Percentiles rank a stretch among this genome's conserved stretches.
Evolutionary conservation across 805 yeast species (phyloP).

Genomic region (Blastobotrys mokoenaii): DNA sequence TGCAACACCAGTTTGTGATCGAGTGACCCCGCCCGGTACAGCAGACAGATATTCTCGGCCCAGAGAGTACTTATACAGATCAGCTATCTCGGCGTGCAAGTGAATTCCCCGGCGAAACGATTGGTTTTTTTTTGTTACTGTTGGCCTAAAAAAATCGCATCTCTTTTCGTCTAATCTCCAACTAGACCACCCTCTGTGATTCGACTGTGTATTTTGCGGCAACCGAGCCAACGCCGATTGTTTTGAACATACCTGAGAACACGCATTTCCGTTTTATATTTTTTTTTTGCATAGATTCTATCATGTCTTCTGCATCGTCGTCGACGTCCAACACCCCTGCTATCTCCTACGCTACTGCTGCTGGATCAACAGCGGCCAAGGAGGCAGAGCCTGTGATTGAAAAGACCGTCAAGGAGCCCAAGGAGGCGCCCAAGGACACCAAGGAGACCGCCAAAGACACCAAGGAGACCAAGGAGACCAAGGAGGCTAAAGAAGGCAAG

Average conservation of each 20-base stretch:
- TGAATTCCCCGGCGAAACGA: no score
- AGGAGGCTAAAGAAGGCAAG: background rate
- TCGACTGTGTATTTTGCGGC: no score
- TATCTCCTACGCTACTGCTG: slow-evolving; percentile 17
- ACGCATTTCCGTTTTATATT: no score
- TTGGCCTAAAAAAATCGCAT: background rate
- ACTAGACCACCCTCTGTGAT: no score
- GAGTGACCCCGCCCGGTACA: no score
- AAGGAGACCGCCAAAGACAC: background rate
- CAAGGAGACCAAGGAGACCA: slow-evolving; percentile 10
- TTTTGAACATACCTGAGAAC: no score
- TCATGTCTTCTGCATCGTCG: slow-evolving; percentile 5
- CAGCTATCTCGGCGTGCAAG: background rate
- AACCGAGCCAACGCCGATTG: no score
- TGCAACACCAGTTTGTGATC: background rate
- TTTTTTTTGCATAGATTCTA: no score
- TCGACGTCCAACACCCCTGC: slow-evolving; percentile 18
- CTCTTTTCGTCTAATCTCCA: background rate
- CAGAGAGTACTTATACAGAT: background rate
- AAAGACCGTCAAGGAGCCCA: background rate
- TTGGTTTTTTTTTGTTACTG: background rate
- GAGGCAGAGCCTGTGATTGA: background rate
- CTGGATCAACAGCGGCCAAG: slow-evolving; percentile 12
- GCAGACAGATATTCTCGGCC: no score
- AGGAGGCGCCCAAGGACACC: slow-evolving; percentile 1